Conservation (phyloP, 2,329 filamentous ascomycete genomes). For the Aspergillus sp. region DNA sequence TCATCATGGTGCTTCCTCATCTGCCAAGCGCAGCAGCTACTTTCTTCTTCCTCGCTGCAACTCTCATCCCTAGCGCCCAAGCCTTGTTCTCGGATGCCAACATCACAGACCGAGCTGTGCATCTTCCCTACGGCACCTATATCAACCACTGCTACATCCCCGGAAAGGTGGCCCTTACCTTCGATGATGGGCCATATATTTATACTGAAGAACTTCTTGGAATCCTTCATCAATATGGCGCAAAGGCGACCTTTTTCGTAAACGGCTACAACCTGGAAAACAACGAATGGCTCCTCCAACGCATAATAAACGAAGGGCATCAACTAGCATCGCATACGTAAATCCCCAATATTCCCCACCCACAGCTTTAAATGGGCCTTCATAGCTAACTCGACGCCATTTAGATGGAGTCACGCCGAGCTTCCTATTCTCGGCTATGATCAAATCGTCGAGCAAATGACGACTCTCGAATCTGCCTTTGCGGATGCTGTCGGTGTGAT, state of each 20-base stretch:
- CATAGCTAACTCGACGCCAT: background rate
- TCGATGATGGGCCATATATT: conserved; percentile 63
- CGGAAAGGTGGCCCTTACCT: conserved; percentile 63
- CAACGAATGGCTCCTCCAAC: conserved; percentile 28
- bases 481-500: conserved; percentile 42
- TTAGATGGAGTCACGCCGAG: conserved; percentile 42
- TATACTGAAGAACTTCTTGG: conserved; percentile 61
- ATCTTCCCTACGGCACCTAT: conserved; percentile 44
- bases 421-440: conserved; percentile 34
- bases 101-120: background rate
- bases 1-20: conserved; percentile 12
- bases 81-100: background rate
- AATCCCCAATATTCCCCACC: background rate
- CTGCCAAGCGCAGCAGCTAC: background rate
- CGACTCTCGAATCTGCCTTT: conserved; percentile 41
- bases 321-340: conserved; percentile 50
- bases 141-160: conserved; percentile 40
- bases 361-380: background rate
- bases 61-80: background rate
- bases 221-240: conserved; percentile 55
- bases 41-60: conserved; percentile 1
- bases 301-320: conserved; percentile 41
- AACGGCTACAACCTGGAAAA: conserved; percentile 39
- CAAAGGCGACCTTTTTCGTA: conserved; percentile 66
- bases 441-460: conserved; percentile 41